A percentile compares a stretch with the other conserved stretches of the same genome.
These are phyloP conservation scores for Eucalyptus urophylla DNA, from an alignment of 345 rosid species.

Conservation along the genomic window DNA sequence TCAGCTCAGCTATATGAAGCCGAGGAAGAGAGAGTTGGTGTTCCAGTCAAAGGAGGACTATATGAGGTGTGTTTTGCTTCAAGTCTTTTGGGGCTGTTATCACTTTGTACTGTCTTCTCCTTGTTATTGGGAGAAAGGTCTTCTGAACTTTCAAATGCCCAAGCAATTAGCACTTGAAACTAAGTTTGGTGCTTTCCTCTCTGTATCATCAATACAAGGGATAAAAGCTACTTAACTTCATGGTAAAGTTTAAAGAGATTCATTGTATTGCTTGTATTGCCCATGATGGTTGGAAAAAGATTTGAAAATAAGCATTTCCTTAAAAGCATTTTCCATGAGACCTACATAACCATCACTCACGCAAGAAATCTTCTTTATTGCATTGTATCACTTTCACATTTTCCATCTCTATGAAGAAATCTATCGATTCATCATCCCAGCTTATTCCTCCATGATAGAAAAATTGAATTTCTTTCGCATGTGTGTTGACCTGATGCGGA, in stretches of 20 bases:
- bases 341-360: not conserved
- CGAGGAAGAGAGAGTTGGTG: constrained; percentile 97
- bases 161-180: not conserved
- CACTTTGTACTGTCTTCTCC: not conserved
- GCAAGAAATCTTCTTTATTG: not conserved
- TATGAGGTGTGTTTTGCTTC: constrained; percentile 48
- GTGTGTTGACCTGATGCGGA: not conserved
- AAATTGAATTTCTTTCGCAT: not conserved
- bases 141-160: not conserved
- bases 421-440: not conserved
- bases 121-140: not conserved
- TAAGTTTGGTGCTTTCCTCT: not conserved
- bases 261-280: not conserved
- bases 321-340: not conserved
- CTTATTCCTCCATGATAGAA: not conserved
- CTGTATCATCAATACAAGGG: not conserved
- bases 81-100: not conserved
- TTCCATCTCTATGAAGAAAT: not conserved
- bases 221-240: not conserved
- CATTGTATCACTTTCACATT: not conserved
- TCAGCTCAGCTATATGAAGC: constrained; percentile 32
- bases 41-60: constrained; percentile 96
- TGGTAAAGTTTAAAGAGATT: not conserved
- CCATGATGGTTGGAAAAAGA: not conserved
- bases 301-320: not conserved